Percentiles rank a stretch among this genome's conserved stretches.
These are phyloP conservation scores for Vanilla planifolia DNA, from an alignment of 106 monocot genomes.

Conservation along the genomic window DNA sequence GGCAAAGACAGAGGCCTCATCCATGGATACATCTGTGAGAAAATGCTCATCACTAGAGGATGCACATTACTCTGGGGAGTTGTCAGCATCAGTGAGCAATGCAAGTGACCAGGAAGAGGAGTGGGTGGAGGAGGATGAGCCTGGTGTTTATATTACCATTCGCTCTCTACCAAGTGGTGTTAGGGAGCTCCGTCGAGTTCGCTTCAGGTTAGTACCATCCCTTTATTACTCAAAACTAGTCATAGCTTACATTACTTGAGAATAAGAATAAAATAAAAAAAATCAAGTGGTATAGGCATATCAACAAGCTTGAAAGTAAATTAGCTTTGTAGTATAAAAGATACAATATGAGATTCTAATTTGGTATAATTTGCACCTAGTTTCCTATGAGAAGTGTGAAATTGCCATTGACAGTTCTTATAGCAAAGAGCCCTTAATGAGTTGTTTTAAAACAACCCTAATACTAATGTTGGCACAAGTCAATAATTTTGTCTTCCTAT, in stretches of 20 bases:
- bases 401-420: no score
- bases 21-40: conserved; percentile 57
- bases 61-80: conserved; percentile 57
- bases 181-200: conserved; percentile 84
- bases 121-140: conserved; percentile 98
- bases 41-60: conserved; percentile 64
- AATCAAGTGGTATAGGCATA: no score
- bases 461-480: no score
- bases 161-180: conserved; percentile 64
- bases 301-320: no score
- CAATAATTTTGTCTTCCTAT: no score
- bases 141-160: conserved; percentile 94
- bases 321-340: no score
- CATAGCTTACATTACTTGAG: neutral
- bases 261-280: no score
- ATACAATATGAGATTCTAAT: no score
- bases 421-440: no score
- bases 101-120: conserved; percentile 89
- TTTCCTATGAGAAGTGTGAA: neutral
- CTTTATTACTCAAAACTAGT: neutral
- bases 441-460: no score
- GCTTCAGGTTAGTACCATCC: conserved; percentile 61
- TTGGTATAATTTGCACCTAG: no score
- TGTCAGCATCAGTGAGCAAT: conserved; percentile 65
- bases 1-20: conserved; percentile 70